Evolutionary conservation across 2,329 filamentous ascomycete genomes (phyloP), one percentile per base, ranked within the genome.

Genomic region (Cercospora citrullina): DNA sequence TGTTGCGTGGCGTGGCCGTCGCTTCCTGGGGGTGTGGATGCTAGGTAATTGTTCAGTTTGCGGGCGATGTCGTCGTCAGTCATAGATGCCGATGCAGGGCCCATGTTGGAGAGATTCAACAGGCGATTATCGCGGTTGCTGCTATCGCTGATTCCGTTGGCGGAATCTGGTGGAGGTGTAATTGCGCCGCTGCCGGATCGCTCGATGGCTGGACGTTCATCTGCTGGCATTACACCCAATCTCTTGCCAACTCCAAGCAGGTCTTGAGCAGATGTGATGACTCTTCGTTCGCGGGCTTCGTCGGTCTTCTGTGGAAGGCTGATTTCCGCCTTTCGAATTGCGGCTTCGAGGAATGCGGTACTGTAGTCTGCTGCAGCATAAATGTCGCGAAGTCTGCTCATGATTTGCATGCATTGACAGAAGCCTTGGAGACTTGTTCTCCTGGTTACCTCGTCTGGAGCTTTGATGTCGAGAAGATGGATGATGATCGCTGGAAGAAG

Each of bases 321-420:
- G 70, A 95, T 93, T 66, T 91, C 89, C 8, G 92, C 92, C 81
- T 96, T 96, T 70, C 91, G 89, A 70, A 97, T 91, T 0, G 93
- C 93, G 1, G 93, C 93, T 77, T 96, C 92, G n/a, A 97, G 85
- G 82, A 97, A 97, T 2, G 92, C 92, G 0, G 92, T 94, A n/a
- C 93, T 93, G 75, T 95, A 97, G 79, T 97, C 94, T n/a, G 94
- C 94, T 0, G 94, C 93, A 0, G 93, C 90, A 76, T 98, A 97
- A 31, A 93, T 92, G 76, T 97, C 93, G 42, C 93, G 89, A 18
- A 98, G 85, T 71, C 90, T 90, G 77, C 93, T 90, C 84, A 97
- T 91, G 68, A 97, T 93, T 58, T 90, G 87, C 92, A 97, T 97
- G 81, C 94, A 97, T 77, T 93, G 90, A 73, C 90, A 91, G 82